Conservation (phyloP, 495 filamentous ascomycete species). For the Umbilicaria muhlenbergii region DNA sequence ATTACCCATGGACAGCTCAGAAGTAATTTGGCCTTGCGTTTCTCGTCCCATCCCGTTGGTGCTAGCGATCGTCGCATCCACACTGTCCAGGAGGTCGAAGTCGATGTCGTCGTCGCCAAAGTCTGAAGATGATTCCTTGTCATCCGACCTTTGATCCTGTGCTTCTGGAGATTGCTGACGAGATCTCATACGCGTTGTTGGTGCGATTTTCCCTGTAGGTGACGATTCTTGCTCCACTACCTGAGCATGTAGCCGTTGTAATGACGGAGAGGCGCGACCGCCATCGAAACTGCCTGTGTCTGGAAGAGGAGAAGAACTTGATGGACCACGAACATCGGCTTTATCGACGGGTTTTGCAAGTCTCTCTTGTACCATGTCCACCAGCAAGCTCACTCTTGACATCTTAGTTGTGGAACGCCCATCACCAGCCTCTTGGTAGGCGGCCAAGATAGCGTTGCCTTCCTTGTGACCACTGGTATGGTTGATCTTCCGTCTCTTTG, state of each 20-base stretch:
- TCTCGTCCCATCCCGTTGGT: too few species aligned
- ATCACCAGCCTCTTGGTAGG: conserved; percentile 34
- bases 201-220: conserved; percentile 1
- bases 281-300: conserved; percentile 20
- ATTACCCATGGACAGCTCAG: too few species aligned
- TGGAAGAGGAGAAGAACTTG: conserved; percentile 41
- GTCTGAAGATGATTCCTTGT: conserved; percentile 28
- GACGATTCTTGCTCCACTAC: neutral
- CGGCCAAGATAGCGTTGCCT: conserved; percentile 29
- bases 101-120: conserved; percentile 48
- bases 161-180: conserved; percentile 4
- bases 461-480: conserved; percentile 18
- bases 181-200: conserved; percentile 1
- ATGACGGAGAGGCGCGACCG: conserved; percentile 31
- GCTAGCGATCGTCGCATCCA: conserved; percentile 12
- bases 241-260: conserved; percentile 15
- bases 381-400: conserved; percentile 42
- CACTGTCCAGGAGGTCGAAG: conserved; percentile 34
- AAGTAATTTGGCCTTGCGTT: neutral
- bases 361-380: conserved; percentile 53
- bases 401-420: conserved; percentile 28
- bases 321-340: conserved; percentile 19
- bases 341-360: conserved; percentile 25
- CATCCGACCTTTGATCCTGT: conserved; percentile 16
- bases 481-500: conserved; percentile 34